Base-by-base conservation (phyloP, 2,329 filamentous ascomycete species). In the Aphanoascus verrucosus region DNA sequence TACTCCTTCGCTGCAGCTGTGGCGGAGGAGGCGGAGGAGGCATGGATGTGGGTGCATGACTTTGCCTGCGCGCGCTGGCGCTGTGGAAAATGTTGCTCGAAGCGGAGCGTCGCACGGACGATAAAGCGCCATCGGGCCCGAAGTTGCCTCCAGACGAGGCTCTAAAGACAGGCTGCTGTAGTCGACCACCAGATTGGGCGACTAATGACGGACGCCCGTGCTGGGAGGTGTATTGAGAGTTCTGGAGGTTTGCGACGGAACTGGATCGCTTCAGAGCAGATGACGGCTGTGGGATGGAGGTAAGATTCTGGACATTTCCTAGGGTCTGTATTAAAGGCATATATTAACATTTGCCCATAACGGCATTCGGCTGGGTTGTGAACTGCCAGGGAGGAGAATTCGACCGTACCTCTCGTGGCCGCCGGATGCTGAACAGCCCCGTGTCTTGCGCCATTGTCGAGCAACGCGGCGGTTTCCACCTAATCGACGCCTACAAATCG, bases 181-280 rank as follows among this genome's bases (percentile, higher is more conserved):
- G 89, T 56, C 90, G 82, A 62, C 82, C 79, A 59, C 89, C 80
- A 62, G 88, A 90, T 57, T 95, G 87, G 62, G 90, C 91, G 68
- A 94, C 85, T 58, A 90, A 95, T 62, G 87, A 81, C 28, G 88
- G 88, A 62, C 91, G 88, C 61, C 76, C 82, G 75, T 94, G 87
- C 66, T 84, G 83, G 52, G 78, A 77, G 53, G 83, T 82, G 64
- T 80, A 84, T 44, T 79, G 81, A 55, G 76, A 75, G 64, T 79
- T 78, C 56, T 80, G 78, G 63, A 82, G 76, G 65, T 82, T 81
- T 58, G 82, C 82, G 61, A 82, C 83, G 11, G 88, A 90, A 65
- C 83, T 93, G 31, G 87, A 86, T 68, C 93, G 87, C 75, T 98
- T 98, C 79, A 98, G 85, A 40, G 89, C 88, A 40, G 91, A 97